Conservation (phyloP, 495 filamentous ascomycete species). For the Trichoderma erinaceum region DNA sequence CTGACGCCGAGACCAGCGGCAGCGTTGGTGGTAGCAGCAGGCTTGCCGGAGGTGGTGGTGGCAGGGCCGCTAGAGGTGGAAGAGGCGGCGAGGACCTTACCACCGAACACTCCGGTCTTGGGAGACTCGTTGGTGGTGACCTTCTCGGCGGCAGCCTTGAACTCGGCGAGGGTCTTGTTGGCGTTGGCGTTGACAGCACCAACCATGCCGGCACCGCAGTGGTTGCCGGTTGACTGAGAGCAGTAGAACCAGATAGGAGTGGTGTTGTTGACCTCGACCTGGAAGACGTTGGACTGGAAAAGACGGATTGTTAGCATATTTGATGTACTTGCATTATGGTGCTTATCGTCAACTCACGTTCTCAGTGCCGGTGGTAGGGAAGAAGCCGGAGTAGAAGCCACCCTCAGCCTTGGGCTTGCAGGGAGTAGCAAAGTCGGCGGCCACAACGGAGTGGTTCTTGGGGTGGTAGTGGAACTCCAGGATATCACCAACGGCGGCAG, state of each 20-base stretch:
- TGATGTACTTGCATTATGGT: background rate
- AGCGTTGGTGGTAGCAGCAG: conserved; percentile 3
- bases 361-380: conserved; percentile 21
- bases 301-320: background rate
- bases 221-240: conserved; percentile 26
- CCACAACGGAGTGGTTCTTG: conserved; percentile 48
- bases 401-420: conserved; percentile 41
- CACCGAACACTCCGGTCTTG: background rate
- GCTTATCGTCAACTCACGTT: background rate
- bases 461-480: conserved; percentile 52
- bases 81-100: background rate
- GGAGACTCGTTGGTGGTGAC: background rate
- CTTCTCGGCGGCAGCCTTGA: conserved; percentile 8
- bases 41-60: conserved; percentile 19
- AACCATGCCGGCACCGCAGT: conserved; percentile 50
- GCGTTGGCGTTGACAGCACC: conserved; percentile 40
- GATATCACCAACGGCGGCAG: conserved; percentile 41
- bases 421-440: conserved; percentile 42
- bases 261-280: conserved; percentile 43
- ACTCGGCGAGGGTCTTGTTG: conserved; percentile 2
- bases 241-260: conserved; percentile 50
- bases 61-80: conserved; percentile 25
- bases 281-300: conserved; percentile 28
- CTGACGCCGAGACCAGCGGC: background rate
- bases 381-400: conserved; percentile 36